Conservation (phyloP, 371 early-diverging fungal genomes). For the Furculomyces boomerangus region DNA sequence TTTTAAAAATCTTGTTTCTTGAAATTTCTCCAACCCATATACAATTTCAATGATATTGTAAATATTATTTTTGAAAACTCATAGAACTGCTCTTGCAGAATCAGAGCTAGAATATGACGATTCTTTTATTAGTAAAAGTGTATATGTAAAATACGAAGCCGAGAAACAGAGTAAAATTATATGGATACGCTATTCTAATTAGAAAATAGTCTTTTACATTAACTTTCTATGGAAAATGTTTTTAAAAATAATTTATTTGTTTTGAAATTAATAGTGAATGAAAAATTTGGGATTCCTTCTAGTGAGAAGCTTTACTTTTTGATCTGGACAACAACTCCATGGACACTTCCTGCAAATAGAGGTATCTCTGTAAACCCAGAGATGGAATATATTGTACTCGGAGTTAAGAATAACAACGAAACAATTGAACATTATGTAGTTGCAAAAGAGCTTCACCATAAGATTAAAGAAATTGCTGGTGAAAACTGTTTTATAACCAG, state of each 20-base stretch:
- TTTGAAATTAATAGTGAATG: neutral
- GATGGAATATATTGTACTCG: slow-evolving; percentile 33
- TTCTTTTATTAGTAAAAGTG: slow-evolving; percentile 52
- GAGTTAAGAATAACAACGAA: neutral
- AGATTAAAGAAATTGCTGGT: no score
- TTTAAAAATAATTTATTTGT: neutral
- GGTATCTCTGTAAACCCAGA: slow-evolving; percentile 64
- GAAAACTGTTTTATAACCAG: no score
- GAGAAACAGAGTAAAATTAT: neutral
- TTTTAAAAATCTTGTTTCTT: no score
- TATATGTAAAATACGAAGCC: slow-evolving; percentile 44
- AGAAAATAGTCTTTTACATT: neutral
- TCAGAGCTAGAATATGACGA: slow-evolving; percentile 79
- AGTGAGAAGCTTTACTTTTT: slow-evolving; percentile 26
- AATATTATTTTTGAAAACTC: neutral
- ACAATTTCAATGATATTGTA: no score
- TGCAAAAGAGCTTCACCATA: neutral
- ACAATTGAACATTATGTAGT: neutral
- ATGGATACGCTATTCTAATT: no score
- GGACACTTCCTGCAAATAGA: slow-evolving; percentile 83
- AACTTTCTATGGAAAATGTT: neutral
- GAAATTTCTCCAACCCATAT: no score
- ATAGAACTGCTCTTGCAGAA: slow-evolving; percentile 84
- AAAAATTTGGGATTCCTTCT: slow-evolving; percentile 12
- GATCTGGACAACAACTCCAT: slow-evolving; percentile 95